Evolutionary conservation across 306 rosid genomes (phyloP), one percentile per base, ranked within the genome.

Genomic region (Rosa rugosa): DNA sequence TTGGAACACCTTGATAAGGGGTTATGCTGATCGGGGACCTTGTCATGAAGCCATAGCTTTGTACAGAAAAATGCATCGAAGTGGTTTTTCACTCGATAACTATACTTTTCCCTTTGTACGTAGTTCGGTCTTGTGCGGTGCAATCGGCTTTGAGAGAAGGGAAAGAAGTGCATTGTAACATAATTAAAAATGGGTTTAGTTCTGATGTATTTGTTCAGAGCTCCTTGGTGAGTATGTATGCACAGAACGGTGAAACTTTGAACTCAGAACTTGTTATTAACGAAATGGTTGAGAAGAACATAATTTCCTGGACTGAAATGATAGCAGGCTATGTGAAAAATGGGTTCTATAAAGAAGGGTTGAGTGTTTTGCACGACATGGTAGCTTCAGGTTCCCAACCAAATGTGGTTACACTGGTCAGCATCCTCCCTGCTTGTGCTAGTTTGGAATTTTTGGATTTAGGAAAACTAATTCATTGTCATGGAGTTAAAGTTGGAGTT

Each of bases 21-120:
- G 91, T 50, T 91, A 91, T 73, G 97, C 95, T 0, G 90, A 94
- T 97, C 88, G 84, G 83, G 95, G 97, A 34, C 97, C 97, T 17
- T 87, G 89, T 20, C 86, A 88, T 71, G 80, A 56, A 64, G 87
- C 97, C n/a, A 81, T 91, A 76, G 82, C 81, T 9, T 87, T 93
- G 36, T 91, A 84, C 67, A 77, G 87, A 65, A 86, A 64, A 72
- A 82, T 91, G 91, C 81, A 88, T 79, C 86, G 80, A 36, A 54
- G 72, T 81, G 90, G 93, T 54, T 85, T 91, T 56, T 72, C 62
- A 40, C 98, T 97, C 0, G 93, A 93, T 84, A 90, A 89, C 63
- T 91, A 85, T 70, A 93, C 98, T 27, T 89, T 90, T 66, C 95
- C 97, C 0, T 90, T 91, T 83, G 95, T 27, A 27, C 31, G 31